Base-by-base conservation (phyloP, 2,329 filamentous ascomycete genomes). In the Thyridium curvatum region DNA sequence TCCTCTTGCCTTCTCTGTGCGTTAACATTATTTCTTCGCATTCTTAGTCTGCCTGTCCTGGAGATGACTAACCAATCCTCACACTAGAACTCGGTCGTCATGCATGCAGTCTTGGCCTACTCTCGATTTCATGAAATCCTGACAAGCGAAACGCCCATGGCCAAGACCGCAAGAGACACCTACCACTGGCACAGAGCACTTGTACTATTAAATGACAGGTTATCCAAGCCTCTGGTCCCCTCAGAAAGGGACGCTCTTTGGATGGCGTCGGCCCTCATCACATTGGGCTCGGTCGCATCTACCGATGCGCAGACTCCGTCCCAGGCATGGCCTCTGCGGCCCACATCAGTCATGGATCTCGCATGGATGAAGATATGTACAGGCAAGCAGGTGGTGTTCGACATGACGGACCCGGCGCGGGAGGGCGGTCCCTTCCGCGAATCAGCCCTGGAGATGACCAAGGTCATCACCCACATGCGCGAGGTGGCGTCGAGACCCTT, bases 281-380 rank as follows among this genome's bases (percentile, higher is more conserved):
- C 70, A 8, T 58, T 64, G 17, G 59, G 66, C 1, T 56, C 66
- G 7, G 68, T 74, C 41, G 65, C 65, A 26, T 62, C 62, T 16
- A 52, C 72, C 17, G 66, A 72, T 21, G 58, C 60, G 1, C 42
- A 51, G 1, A 55, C 58, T 0, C 59, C 72, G 0, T 54, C 67
- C 35, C 53, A 72, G 40, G 62, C 71, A 3, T 84, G 78, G 78
- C 79, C 79, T 1, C 56, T 83, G 2, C 68, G 63, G 30, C 45
- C 56, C 3, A 52, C 60, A 0, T 58, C 58, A 1, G 42, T 59
- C 1, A 50, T 56, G 1, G 73, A 80, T 44, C 59, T 82, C 2
- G 64, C 74, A 47, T 84, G 78, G 79, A 51, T 82, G 3, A 70
- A 62, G 36, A 65, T 82, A 52, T 67, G 63, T 41, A 65, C 73